phyloP scores from a whole-genome alignment of 331 rosid genomes.

The Spiraea crenata region DNA sequence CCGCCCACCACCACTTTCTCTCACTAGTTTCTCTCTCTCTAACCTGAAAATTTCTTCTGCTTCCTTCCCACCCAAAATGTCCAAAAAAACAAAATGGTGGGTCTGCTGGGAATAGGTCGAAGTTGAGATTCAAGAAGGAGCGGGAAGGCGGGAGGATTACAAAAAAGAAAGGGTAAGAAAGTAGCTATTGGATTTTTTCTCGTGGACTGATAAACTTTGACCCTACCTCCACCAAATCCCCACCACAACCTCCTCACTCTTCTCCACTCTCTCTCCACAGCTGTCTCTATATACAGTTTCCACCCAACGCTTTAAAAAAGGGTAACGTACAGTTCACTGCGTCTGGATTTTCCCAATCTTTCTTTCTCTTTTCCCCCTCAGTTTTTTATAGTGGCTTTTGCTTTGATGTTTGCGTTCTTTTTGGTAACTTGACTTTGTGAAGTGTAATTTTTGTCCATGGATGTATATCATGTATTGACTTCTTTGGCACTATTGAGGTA shows the following conservation, averaged over 20 bases:
- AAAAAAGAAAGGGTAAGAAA: neutral
- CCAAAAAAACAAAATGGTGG: neutral
- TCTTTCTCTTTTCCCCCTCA: neutral
- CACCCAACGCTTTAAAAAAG: constrained; percentile 17
- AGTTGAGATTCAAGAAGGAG: constrained; percentile 45
- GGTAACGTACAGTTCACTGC: constrained; percentile 20
- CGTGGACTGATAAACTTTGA: constrained; percentile 50
- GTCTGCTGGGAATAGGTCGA: neutral
- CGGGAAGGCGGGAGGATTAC: constrained; percentile 51
- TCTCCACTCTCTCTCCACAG: constrained; percentile 35
- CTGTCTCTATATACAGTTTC: constrained; percentile 22
- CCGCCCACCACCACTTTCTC: constrained; percentile 5
- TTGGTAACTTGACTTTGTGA: neutral
- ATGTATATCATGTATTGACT: neutral
- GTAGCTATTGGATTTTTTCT: constrained; percentile 35
- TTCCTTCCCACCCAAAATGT: constrained; percentile 14
- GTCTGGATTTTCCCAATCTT: constrained; percentile 7
- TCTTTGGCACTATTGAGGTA: neutral
- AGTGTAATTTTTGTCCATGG: neutral
- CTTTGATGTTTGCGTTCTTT: neutral
- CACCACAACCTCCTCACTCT: neutral
- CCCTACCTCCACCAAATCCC: constrained; percentile 39
- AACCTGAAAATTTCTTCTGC: constrained; percentile 4
- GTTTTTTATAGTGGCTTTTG: neutral
- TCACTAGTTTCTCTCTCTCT: constrained; percentile 16